Conservation (phyloP, 2,329 filamentous ascomycete genomes). For the Acrocalymma vagum region DNA sequence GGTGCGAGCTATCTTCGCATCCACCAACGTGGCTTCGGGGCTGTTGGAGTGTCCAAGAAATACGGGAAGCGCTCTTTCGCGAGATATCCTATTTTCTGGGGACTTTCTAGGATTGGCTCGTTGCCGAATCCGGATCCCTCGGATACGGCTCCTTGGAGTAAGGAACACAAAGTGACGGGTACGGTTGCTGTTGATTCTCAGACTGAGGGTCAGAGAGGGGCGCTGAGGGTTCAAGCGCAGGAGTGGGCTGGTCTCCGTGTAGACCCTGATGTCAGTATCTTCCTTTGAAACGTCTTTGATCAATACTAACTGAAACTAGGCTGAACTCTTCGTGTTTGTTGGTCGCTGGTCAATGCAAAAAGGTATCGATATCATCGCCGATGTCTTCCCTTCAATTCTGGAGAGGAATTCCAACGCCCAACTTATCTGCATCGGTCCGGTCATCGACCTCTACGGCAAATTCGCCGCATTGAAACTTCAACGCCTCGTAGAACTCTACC, state of each 20-base stretch:
- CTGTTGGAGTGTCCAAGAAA: conserved; percentile 73
- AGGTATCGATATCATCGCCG: conserved; percentile 73
- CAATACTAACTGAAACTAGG: conserved; percentile 8
- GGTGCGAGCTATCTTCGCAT: conserved; percentile 71
- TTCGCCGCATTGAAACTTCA: conserved; percentile 72
- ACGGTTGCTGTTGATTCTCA: conserved; percentile 62
- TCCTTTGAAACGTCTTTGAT: background rate
- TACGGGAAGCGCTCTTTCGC: conserved; percentile 73
- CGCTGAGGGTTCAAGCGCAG: conserved; percentile 68
- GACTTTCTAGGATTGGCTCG: conserved; percentile 65
- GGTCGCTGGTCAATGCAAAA: conserved; percentile 76
- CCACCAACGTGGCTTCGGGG: conserved; percentile 73
- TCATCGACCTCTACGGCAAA: conserved; percentile 73
- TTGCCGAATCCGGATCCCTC: conserved; percentile 73
- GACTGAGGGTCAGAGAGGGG: conserved; percentile 63
- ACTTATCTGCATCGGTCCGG: conserved; percentile 69
- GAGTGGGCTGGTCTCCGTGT: conserved; percentile 72
- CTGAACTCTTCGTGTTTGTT: conserved; percentile 73
- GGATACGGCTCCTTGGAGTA: conserved; percentile 69
- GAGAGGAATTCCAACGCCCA: conserved; percentile 68
- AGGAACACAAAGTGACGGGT: conserved; percentile 59
- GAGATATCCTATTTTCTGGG: conserved; percentile 75
- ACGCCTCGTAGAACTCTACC: conserved; percentile 71
- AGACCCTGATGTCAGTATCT: conserved; percentile 57
- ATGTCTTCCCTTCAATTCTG: conserved; percentile 70